Percentiles rank a stretch among this genome's conserved stretches.
Evolutionary conservation across 176 grass and related monocot genomes (phyloP).

Genomic region (Leersia perrieri): DNA sequence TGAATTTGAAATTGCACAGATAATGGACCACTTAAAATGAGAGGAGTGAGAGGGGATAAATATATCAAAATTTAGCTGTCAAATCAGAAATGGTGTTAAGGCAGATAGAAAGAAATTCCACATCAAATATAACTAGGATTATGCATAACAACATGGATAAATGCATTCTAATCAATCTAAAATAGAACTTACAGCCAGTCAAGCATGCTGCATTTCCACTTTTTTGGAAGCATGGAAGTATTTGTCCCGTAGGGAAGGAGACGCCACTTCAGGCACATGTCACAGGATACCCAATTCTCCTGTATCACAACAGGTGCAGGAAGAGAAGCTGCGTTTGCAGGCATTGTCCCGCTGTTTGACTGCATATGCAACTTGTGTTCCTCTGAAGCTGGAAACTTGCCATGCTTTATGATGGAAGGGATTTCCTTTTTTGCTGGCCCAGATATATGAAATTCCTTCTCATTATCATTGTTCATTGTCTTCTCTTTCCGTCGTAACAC

Average conservation of each 20-base stretch:
- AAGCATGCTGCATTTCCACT: slow-evolving; percentile 84
- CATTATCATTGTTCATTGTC: slow-evolving; percentile 31
- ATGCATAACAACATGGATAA: slow-evolving; percentile 4
- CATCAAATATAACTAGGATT: slow-evolving; percentile 14
- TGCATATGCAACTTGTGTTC: slow-evolving; percentile 31
- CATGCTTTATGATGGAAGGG: slow-evolving; percentile 34
- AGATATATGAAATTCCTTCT: slow-evolving; percentile 35
- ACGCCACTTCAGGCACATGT: slow-evolving; percentile 73
- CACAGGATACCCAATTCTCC: slow-evolving; percentile 76
- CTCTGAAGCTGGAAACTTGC: slow-evolving; percentile 20
- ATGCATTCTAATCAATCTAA: slow-evolving; percentile 11
- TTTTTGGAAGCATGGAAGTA: slow-evolving; percentile 58
- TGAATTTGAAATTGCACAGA: not conserved
- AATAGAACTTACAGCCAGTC: slow-evolving; percentile 79
- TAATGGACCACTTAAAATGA: not conserved
- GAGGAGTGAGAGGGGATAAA: not conserved
- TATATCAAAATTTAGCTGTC: not conserved
- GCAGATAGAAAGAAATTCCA: not conserved
- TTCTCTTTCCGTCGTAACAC: slow-evolving; percentile 31
- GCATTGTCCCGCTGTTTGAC: slow-evolving; percentile 22
- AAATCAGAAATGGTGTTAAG: slow-evolving; percentile 9
- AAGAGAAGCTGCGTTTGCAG: slow-evolving; percentile 22
- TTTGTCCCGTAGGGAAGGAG: slow-evolving; percentile 69
- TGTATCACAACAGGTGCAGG: slow-evolving; percentile 46
- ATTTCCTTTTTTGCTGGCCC: slow-evolving; percentile 39